A percentile compares a stretch with the other conserved stretches of the same genome.
phyloP scores from a whole-genome alignment of 805 yeast genomes.

The Candida sonorensis region DNA sequence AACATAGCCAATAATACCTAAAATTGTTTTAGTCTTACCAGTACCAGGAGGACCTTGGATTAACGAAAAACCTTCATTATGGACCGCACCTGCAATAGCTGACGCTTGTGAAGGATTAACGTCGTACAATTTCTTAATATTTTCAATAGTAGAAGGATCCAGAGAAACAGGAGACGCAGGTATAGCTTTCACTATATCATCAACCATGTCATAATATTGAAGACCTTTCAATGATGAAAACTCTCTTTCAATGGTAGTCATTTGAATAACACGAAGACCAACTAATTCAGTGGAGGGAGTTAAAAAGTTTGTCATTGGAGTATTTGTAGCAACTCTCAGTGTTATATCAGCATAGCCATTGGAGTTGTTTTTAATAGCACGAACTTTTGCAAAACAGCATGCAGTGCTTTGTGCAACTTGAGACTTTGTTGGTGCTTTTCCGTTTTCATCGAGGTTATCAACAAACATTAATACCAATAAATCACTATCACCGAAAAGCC shows the following conservation, averaged over 20 bases:
- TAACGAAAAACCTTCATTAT: slow-evolving; percentile 69
- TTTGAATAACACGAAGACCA: slow-evolving; percentile 72
- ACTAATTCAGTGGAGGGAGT: slow-evolving; percentile 58
- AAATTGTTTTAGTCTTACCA: slow-evolving; percentile 95
- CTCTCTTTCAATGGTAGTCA: slow-evolving; percentile 93
- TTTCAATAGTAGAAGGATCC: slow-evolving; percentile 31
- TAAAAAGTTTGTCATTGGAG: slow-evolving; percentile 45
- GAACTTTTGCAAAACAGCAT: slow-evolving; percentile 78
- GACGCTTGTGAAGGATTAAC: slow-evolving; percentile 87
- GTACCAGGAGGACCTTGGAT: slow-evolving; percentile 99
- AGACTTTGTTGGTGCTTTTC: slow-evolving; percentile 11
- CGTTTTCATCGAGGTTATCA: slow-evolving; percentile 30
- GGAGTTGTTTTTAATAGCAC: slow-evolving; percentile 59
- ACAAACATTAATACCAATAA: slow-evolving; percentile 57
- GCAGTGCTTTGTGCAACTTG: slow-evolving; percentile 11
- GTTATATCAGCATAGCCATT: slow-evolving; percentile 71
- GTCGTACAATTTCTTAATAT: slow-evolving; percentile 41
- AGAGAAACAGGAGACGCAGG: slow-evolving; percentile 41
- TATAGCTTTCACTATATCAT: slow-evolving; percentile 57
- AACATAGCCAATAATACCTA: slow-evolving; percentile 82
- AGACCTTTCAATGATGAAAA: slow-evolving; percentile 77
- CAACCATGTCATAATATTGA: slow-evolving; percentile 71
- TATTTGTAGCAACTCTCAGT: slow-evolving; percentile 52
- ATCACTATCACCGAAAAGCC: slow-evolving; percentile 64
- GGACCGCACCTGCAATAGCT: slow-evolving; percentile 73